Evolutionary conservation across 2,329 filamentous ascomycete genomes (phyloP).

Genomic region (Colletotrichum eleusines): DNA sequence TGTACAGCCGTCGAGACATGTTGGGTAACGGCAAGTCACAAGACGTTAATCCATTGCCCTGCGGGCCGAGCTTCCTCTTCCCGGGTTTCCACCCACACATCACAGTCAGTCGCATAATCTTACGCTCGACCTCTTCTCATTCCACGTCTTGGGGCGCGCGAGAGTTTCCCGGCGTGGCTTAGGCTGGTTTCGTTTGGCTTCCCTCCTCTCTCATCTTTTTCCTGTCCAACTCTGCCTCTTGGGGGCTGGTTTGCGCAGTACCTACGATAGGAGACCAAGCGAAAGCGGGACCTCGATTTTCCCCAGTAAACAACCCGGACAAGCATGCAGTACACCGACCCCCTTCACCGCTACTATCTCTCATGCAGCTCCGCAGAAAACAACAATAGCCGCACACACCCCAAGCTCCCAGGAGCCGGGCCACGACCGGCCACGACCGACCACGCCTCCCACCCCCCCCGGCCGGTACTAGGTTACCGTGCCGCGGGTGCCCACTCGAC

Average conservation of each 20-base stretch:
- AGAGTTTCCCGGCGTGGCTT: slow-evolving; percentile 3
- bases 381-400: neutral
- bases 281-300: slow-evolving; percentile 21
- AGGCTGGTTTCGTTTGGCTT: neutral
- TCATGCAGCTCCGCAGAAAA: slow-evolving; percentile 32
- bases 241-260: neutral
- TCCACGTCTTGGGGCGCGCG: neutral
- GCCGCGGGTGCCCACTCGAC: slow-evolving; percentile 16
- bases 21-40: slow-evolving; percentile 18
- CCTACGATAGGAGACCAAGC: slow-evolving; percentile 28
- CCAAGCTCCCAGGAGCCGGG: slow-evolving; percentile 20
- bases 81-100: neutral
- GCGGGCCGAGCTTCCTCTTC: slow-evolving; percentile 1
- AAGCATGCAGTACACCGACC: slow-evolving; percentile 36
- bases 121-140: slow-evolving; percentile 7
- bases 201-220: neutral
- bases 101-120: slow-evolving; percentile 15
- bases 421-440: slow-evolving; percentile 9
- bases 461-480: slow-evolving; percentile 34
- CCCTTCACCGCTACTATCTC: slow-evolving; percentile 37
- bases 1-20: slow-evolving; percentile 21
- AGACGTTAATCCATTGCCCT: slow-evolving; percentile 26
- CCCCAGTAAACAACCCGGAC: slow-evolving; percentile 6
- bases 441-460: slow-evolving; percentile 20
- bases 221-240: neutral